A percentile compares a stretch with the other conserved stretches of the same genome.
phyloP scores from a whole-genome alignment of 2,329 filamentous ascomycete genomes.

The Calonectria crousiana region DNA sequence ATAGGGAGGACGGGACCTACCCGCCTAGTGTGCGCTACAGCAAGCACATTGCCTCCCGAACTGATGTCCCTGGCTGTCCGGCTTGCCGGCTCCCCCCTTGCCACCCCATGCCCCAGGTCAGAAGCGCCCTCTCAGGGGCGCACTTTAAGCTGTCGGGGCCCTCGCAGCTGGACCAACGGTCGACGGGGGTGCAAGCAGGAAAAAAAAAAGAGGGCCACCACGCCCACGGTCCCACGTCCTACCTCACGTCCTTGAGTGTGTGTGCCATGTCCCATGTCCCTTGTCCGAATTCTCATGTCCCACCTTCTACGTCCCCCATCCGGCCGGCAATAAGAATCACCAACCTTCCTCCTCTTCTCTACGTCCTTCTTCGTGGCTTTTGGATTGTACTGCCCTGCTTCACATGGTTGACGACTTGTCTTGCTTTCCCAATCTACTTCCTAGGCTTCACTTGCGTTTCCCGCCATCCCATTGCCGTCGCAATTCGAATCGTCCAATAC shows the following conservation, averaged over 20 bases:
- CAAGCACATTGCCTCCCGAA: constrained; percentile 1
- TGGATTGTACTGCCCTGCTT: constrained; percentile 20
- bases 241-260: constrained; percentile 32
- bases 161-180: constrained; percentile 40
- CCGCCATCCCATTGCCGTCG: background rate
- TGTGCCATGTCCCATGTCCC: constrained; percentile 34
- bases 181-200: constrained; percentile 40
- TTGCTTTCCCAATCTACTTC: constrained; percentile 19
- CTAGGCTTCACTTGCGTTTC: constrained; percentile 3
- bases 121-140: constrained; percentile 31
- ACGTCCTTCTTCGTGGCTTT: constrained; percentile 36
- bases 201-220: constrained; percentile 43
- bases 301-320: constrained; percentile 43
- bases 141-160: constrained; percentile 41
- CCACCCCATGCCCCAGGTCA: background rate
- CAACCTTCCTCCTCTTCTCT: constrained; percentile 44
- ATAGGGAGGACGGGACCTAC: constrained; percentile 1
- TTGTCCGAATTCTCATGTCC: constrained; percentile 31
- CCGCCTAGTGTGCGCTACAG: constrained; percentile 5
- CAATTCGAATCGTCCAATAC: constrained; percentile 15
- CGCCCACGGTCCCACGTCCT: constrained; percentile 41
- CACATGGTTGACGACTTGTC: constrained; percentile 24
- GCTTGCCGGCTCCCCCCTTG: constrained; percentile 1
- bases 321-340: constrained; percentile 48
- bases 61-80: background rate